A percentile compares a stretch with the other conserved stretches of the same genome.
Evolutionary conservation across 176 grass and related monocot species (phyloP).

Genomic region (Aechmea fasciata): DNA sequence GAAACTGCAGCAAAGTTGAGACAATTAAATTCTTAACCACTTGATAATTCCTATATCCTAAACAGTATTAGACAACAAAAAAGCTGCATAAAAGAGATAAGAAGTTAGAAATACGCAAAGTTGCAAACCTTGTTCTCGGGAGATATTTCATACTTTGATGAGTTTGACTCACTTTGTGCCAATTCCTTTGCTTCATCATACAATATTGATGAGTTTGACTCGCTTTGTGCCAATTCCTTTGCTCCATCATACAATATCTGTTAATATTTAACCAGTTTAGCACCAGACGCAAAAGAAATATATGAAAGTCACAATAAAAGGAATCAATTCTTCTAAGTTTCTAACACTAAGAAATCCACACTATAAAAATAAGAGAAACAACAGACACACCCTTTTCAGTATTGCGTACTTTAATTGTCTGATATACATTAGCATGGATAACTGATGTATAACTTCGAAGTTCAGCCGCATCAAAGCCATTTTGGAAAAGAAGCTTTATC

Average conservation of each 20-base stretch:
- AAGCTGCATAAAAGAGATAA: too few relatives aligned
- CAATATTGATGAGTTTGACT: conserved; percentile 25
- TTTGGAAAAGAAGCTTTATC: conserved; percentile 99
- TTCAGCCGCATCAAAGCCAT: conserved; percentile 75
- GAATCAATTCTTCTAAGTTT: conserved; percentile 12
- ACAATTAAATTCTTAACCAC: not conserved
- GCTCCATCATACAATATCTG: conserved; percentile 91
- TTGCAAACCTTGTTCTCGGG: conserved; percentile 61
- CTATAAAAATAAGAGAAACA: conserved; percentile 27
- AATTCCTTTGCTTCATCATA: conserved; percentile 92
- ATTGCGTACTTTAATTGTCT: conserved; percentile 98
- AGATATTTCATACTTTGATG: conserved; percentile 59
- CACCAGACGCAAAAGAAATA: not conserved
- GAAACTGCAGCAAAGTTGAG: not conserved
- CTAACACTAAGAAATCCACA: conserved; percentile 22
- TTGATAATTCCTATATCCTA: not conserved
- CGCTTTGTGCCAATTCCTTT: conserved; percentile 48
- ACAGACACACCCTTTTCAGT: conserved; percentile 71
- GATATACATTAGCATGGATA: conserved; percentile 95
- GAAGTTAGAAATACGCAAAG: too few relatives aligned
- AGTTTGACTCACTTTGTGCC: conserved; percentile 55
- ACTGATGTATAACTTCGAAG: conserved; percentile 83
- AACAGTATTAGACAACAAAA: too few relatives aligned
- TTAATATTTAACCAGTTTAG: conserved; percentile 21
- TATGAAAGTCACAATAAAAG: conserved; percentile 16